These are phyloP conservation scores for Calonectria multiphialidica DNA, from an alignment of 2,329 filamentous ascomycete genomes.

Conservation along the genomic window DNA sequence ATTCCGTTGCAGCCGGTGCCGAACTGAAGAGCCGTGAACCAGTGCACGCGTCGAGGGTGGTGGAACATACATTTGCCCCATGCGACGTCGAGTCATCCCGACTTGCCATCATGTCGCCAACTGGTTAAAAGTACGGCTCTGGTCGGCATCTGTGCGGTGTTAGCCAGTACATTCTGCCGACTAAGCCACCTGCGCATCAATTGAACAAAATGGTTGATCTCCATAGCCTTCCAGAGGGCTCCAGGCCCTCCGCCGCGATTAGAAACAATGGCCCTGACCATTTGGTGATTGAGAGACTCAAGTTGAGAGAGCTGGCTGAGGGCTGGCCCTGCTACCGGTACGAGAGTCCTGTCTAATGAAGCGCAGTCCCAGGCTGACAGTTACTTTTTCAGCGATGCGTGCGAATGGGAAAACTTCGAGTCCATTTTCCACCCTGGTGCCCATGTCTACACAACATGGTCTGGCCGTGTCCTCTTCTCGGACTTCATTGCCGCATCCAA, in stretches of 20 bases:
- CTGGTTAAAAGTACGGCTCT: background rate
- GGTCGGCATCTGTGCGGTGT: background rate
- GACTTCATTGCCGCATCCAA: constrained; percentile 56
- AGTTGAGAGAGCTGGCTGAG: constrained; percentile 61
- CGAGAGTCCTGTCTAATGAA: background rate
- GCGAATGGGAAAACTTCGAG: constrained; percentile 64
- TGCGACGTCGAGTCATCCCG: background rate
- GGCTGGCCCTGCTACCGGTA: constrained; percentile 62
- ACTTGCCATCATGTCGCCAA: background rate
- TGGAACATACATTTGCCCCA: background rate
- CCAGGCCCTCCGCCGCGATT: constrained; percentile 51
- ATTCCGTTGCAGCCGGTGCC: background rate
- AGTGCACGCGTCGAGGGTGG: background rate
- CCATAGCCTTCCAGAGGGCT: constrained; percentile 25
- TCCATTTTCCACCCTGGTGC: constrained; percentile 63
- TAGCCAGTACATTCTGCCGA: background rate
- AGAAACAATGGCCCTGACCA: constrained; percentile 61
- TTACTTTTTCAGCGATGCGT: constrained; percentile 52
- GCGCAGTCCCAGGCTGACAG: background rate
- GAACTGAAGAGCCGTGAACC: background rate
- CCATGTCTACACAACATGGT: constrained; percentile 64
- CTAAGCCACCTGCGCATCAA: background rate
- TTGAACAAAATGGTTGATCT: constrained; percentile 21
- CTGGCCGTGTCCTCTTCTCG: constrained; percentile 53
- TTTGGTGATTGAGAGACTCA: constrained; percentile 57